Evolutionary conservation across 306 rosid species (phyloP), one percentile per base, ranked within the genome.

Genomic region (Glycine tomentella): DNA sequence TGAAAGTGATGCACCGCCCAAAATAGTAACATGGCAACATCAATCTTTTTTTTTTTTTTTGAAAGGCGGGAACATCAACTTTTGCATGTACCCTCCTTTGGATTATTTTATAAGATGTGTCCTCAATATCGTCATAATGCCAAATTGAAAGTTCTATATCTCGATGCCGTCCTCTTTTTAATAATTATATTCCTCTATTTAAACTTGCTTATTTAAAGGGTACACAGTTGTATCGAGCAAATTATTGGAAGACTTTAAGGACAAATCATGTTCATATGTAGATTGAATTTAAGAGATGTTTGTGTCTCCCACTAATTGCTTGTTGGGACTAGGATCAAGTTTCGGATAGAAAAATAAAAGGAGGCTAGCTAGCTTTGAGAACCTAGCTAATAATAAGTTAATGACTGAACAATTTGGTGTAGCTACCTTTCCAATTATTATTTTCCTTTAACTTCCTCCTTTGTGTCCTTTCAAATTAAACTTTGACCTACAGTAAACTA

Each of bases 1-100:
- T 78, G 84, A 86, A 84, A 86, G 92, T 69, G 92, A 89, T 80
- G 90, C 94, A 88, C 90, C 87, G 88, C 87, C 90, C 87, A 82
- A 89, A 88, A 82, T 87, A 91, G 91, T 82, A 89, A 82, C 53
- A 55, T 71, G 81, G 87, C 85, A 83, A 82, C 91, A 84, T 86
- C 92, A 87, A 80, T 62, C 91, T 91, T 88, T 87, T 85, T 25
- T 25, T 25, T 25, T n/a, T 25, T 25, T 25, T 25, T 25, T 25
- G 31, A 25, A 25, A 25, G 2, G 31, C 31, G 82, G 87, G 84
- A 83, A 82, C 91, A 84, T 86, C 92, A 87, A 80, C 91, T 91
- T 88, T 87, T 85, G 52, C 78, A 51, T 80, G 68, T 53, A 6
- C 45, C 1, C 61, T 56, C 66, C 80, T 81, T 85, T 72, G 58